Conservation (phyloP, 1,139 yeast species). For the Zygosaccharomyces sapae region DNA sequence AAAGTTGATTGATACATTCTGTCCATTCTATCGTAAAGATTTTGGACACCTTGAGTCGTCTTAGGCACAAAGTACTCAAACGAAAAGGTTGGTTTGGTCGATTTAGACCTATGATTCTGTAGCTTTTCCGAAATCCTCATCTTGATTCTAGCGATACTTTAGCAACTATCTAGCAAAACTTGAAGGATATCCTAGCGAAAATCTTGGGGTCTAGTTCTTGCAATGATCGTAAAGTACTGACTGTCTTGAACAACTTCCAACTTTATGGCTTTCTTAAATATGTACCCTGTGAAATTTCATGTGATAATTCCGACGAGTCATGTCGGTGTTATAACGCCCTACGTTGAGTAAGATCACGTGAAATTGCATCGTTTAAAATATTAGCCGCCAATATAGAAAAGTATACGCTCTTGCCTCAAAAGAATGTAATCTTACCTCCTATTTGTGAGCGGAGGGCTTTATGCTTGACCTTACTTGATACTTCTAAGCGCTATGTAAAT, state of each 20-base stretch:
- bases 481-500: neutral
- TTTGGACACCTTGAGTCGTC: conserved; percentile 94
- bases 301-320: conserved; percentile 1
- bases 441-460: too few relatives aligned
- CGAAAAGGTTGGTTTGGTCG: conserved; percentile 63
- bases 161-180: neutral
- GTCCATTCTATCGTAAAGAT: conserved; percentile 94
- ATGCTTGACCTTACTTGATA: neutral
- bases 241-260: neutral
- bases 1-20: conserved; percentile 83
- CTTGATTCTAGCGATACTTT: neutral
- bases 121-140: conserved; percentile 42
- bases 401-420: neutral
- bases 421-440: neutral
- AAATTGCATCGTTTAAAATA: conserved; percentile 1
- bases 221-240: too few relatives aligned
- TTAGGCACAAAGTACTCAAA: conserved; percentile 98
- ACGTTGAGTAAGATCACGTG: conserved; percentile 2
- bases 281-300: conserved; percentile 3
- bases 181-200: neutral
- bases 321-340: conserved; percentile 4
- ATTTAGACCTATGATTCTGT: conserved; percentile 31
- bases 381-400: neutral
- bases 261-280: neutral
- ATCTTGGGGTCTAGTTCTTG: neutral